Conservation (phyloP, 2,329 filamentous ascomycete genomes). For the Pseudogymnoascus sp. region DNA sequence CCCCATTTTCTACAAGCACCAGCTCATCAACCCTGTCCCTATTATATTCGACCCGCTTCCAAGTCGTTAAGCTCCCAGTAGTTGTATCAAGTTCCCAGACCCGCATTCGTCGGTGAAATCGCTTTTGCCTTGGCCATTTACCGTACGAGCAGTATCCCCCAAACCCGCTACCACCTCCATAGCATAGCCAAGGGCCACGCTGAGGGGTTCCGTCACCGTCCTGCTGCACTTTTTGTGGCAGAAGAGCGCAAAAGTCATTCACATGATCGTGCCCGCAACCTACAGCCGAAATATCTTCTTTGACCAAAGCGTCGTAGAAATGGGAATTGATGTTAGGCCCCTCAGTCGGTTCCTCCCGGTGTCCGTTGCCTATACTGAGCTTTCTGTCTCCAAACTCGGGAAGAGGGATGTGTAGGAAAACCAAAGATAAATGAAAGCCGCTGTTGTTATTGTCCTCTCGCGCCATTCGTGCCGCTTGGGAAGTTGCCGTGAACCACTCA, state of each 20-base stretch:
- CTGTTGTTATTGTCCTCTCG: slow-evolving; percentile 78
- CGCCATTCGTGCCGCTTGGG: slow-evolving; percentile 57
- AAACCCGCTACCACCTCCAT: slow-evolving; percentile 80
- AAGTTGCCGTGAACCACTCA: slow-evolving; percentile 79
- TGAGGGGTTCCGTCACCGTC: slow-evolving; percentile 26
- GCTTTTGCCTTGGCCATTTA: slow-evolving; percentile 35
- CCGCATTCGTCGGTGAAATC: slow-evolving; percentile 71
- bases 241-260: slow-evolving; percentile 85
- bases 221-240: slow-evolving; percentile 24
- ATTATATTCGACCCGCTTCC: slow-evolving; percentile 73
- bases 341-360: slow-evolving; percentile 82
- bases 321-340: slow-evolving; percentile 81
- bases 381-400: slow-evolving; percentile 68
- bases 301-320: slow-evolving; percentile 78
- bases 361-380: slow-evolving; percentile 53
- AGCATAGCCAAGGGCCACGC: slow-evolving; percentile 88
- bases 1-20: slow-evolving; percentile 48
- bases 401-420: slow-evolving; percentile 91
- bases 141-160: slow-evolving; percentile 84
- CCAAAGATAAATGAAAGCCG: slow-evolving; percentile 70
- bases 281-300: slow-evolving; percentile 75
- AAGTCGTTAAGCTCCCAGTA: slow-evolving; percentile 74
- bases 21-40: slow-evolving; percentile 51
- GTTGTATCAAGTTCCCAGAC: slow-evolving; percentile 90
- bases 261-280: slow-evolving; percentile 64